Evolutionary conservation across 345 rosid species (phyloP).

Genomic region (Citrus hindsii): DNA sequence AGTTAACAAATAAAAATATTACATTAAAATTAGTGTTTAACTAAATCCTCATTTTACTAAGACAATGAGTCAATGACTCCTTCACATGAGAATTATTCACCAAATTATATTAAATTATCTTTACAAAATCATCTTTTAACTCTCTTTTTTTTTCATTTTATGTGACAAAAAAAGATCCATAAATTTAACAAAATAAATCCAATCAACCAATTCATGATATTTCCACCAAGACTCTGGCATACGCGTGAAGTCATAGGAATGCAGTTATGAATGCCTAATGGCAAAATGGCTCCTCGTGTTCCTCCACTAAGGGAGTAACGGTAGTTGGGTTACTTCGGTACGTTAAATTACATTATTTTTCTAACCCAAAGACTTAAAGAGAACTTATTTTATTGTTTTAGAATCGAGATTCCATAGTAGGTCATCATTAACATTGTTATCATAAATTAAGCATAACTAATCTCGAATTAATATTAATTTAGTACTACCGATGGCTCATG

Average conservation of each 20-base stretch:
- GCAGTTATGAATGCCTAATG: background rate
- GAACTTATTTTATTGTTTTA: background rate
- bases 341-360: background rate
- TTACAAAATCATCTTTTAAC: no score
- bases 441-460: background rate
- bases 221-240: background rate
- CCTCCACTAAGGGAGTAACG: conserved; percentile 15
- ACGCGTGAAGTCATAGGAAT: background rate
- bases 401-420: conserved; percentile 26
- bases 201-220: background rate
- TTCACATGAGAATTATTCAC: no score
- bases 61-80: no score
- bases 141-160: no score
- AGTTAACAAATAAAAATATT: no score
- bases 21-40: no score
- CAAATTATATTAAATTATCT: background rate
- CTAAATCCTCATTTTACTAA: no score
- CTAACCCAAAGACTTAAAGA: background rate
- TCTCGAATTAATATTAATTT: background rate
- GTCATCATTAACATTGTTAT: conserved; percentile 17
- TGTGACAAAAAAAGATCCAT: background rate
- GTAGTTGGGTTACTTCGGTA: background rate
- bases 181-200: no score
- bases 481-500: background rate
- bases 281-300: conserved; percentile 19